Evolutionary conservation across 1,284 basidiomycete species (phyloP), one percentile per base, ranked within the genome.

Genomic region (Anthracocystis setariae): DNA sequence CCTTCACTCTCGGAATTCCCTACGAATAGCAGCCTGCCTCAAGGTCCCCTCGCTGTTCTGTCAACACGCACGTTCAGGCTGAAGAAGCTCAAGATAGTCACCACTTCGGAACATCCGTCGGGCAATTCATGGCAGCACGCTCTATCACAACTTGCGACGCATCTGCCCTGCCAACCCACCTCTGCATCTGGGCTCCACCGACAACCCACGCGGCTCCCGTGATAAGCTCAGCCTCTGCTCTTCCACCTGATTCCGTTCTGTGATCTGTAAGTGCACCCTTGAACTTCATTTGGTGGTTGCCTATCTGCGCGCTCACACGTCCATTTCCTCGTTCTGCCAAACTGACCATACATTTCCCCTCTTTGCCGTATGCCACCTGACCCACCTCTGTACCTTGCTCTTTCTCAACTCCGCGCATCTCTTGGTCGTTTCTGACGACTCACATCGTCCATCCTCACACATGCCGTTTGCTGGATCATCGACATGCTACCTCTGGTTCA

Each of bases 241-340:
- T 17, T 15, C 18, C 46, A 37, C 29, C 20, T 29, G 29, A 10
- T 29, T 21, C 43, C 17, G n/a, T 20, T 39, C 24, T 29, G 51
- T 29, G 25, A 38, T 39, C 24, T 29, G 51, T 54, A 54, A 21
- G 44, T 54, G 18, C n/a, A 12, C 17, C 47, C 44, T 40, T 15
- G 32, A n/a, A 29, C 52, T 55, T 55, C 47, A 62, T 55, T 46
- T 42, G 47, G 38, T 18, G n/a, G 8, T n/a, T 10, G 35, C 15
- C 21, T 25, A 29, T 5, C 40, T 49, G 58, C 51, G 46, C 51
- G 45, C 45, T 7, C 38, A 15, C 48, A 24, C 24, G 2, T 5
- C 29, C 21, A n/a, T 8, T 15, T n/a, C n/a, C 17, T 37, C 8
- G 7, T 37, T 17, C 35, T 15, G 32, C 35, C 17, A 17, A 5